Evolutionary conservation across 2,329 filamentous ascomycete species (phyloP).

Genomic region (Aureobasidium pullulans): DNA sequence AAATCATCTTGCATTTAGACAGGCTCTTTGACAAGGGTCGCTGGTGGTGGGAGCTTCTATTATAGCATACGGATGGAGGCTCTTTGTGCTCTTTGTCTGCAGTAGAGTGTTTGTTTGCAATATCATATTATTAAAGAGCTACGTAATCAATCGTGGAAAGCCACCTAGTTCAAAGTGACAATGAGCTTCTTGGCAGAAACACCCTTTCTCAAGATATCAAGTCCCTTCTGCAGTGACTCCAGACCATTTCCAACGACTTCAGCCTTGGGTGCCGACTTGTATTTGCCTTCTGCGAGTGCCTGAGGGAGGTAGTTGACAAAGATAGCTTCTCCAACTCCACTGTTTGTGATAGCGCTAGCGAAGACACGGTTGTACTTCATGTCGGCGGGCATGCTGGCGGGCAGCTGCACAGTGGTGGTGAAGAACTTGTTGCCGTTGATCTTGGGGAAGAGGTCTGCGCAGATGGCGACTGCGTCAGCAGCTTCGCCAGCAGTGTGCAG

Average conservation of each 20-base stretch:
- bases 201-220: slow-evolving; percentile 17
- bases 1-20: no score
- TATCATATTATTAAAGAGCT: no score
- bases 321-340: background rate
- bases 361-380: slow-evolving; percentile 3
- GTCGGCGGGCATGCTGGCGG: background rate
- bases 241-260: slow-evolving; percentile 17
- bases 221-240: slow-evolving; percentile 16
- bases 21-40: no score
- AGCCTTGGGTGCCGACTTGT: slow-evolving; percentile 17
- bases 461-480: background rate
- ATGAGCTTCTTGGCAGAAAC: slow-evolving; percentile 20
- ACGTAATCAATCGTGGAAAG: background rate
- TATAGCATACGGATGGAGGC: no score
- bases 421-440: slow-evolving; percentile 3
- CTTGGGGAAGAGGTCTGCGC: background rate
- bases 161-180: slow-evolving; percentile 6
- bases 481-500: slow-evolving; percentile 11
- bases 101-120: no score
- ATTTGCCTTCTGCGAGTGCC: slow-evolving; percentile 15
- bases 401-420: background rate
- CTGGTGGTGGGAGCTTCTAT: no score
- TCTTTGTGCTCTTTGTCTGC: no score
- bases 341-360: slow-evolving; percentile 5
- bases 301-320: slow-evolving; percentile 15